Evolutionary conservation across 108 stramenopile species (phyloP).

Genomic region (Epithemia pelagica): DNA sequence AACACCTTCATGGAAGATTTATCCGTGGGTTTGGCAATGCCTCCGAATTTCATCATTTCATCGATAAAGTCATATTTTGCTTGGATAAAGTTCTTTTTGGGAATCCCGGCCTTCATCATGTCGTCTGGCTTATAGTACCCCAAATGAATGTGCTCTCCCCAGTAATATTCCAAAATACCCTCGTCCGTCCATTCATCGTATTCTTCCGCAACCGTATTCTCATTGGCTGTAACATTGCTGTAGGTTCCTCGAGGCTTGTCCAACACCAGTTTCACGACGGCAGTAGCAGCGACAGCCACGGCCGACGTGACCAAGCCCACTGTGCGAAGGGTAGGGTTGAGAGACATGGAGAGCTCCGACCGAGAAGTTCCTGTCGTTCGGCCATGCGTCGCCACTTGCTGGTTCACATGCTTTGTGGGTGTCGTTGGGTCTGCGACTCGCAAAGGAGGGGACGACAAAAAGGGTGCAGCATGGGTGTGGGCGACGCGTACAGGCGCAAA

Average conservation of each 20-base stretch:
- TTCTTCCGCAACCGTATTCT: conserved; percentile 53
- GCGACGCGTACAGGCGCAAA: no score
- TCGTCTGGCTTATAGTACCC: conserved; percentile 82
- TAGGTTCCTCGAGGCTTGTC: conserved; percentile 81
- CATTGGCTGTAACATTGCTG: conserved; percentile 38
- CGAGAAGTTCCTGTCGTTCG: no score
- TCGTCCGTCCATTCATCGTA: conserved; percentile 93
- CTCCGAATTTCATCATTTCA: conserved; percentile 94
- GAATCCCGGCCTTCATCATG: conserved; percentile 50
- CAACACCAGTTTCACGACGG: conserved; percentile 52
- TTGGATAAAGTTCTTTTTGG: conserved; percentile 84
- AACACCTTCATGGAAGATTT: conserved; percentile 67
- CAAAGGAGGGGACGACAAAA: no score
- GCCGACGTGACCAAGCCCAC: conserved; percentile 37
- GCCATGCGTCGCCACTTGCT: no score
- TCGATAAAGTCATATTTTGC: conserved; percentile 97
- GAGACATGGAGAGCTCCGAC: neutral
- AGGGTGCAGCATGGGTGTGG: no score
- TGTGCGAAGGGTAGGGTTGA: conserved; percentile 4
- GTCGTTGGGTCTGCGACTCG: no score
- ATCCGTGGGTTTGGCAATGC: conserved; percentile 43
- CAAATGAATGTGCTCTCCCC: conserved; percentile 98
- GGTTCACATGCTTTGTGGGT: no score
- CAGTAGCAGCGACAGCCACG: conserved; percentile 54
- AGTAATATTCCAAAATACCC: conserved; percentile 96